Conservation (phyloP, 768 basidiomycete species). For the Tulasnella sp. region DNA sequence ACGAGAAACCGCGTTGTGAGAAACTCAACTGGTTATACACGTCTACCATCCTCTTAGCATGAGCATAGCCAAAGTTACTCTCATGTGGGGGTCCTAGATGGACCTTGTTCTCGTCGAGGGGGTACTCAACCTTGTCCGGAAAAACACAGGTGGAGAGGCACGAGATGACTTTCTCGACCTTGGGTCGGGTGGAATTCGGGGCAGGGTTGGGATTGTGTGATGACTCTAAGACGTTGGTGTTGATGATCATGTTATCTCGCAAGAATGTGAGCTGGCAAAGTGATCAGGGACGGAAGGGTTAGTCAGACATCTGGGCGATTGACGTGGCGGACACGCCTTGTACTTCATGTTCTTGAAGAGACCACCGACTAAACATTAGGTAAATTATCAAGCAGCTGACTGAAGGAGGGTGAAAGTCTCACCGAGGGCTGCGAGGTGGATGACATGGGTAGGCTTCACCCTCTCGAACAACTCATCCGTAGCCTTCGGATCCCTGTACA, state of each 20-base stretch:
- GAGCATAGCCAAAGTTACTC: slow-evolving; percentile 93
- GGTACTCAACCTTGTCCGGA: slow-evolving; percentile 89
- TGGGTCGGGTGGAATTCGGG: slow-evolving; percentile 27
- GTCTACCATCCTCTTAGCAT: slow-evolving; percentile 92
- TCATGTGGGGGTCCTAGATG: slow-evolving; percentile 86
- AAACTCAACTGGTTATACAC: slow-evolving; percentile 96
- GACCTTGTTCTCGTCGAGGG: slow-evolving; percentile 84
- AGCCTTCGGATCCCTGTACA: slow-evolving; percentile 49
- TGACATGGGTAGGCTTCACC: slow-evolving; percentile 90
- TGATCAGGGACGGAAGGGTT: not conserved
- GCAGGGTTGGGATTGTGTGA: slow-evolving; percentile 20
- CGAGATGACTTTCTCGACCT: slow-evolving; percentile 71
- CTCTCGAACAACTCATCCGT: slow-evolving; percentile 71
- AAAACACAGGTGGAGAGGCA: slow-evolving; percentile 97
- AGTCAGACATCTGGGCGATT: not conserved
- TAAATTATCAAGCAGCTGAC: not conserved
- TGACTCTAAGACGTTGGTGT: slow-evolving; percentile 80
- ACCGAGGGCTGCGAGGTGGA: slow-evolving; percentile 91
- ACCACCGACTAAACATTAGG: slow-evolving; percentile 64
- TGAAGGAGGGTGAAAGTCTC: slow-evolving; percentile 14
- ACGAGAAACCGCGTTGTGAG: not conserved
- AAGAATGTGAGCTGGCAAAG: slow-evolving; percentile 65
- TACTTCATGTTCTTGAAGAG: slow-evolving; percentile 93
- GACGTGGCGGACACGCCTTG: slow-evolving; percentile 41
- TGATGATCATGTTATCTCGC: slow-evolving; percentile 89